Evolutionary conservation across 768 basidiomycete genomes (phyloP).

Genomic region (Phaeotremella skinneri): DNA sequence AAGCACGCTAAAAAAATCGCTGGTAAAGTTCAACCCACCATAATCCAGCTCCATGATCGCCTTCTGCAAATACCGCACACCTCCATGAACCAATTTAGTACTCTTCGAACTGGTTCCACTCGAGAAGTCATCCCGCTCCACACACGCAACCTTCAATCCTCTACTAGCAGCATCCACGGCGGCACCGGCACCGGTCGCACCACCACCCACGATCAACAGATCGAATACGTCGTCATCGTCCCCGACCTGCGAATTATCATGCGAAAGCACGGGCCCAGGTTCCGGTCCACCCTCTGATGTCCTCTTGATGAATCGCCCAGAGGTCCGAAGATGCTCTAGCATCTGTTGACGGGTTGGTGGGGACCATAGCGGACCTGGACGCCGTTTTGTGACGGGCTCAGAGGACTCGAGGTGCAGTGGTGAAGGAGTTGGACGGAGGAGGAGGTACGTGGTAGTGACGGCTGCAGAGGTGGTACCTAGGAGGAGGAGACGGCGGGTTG

Average conservation of each 20-base stretch:
- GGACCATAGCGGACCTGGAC: conserved; percentile 53
- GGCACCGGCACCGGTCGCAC: conserved; percentile 94
- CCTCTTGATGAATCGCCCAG: conserved; percentile 38
- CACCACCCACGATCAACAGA: conserved; percentile 82
- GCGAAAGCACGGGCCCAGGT: conserved; percentile 34
- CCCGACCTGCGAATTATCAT: conserved; percentile 32
- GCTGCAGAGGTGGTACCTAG: conserved; percentile 15
- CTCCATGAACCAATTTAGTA: conserved; percentile 97
- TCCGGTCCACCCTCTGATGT: conserved; percentile 33
- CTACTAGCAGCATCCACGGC: conserved; percentile 91
- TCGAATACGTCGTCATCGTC: conserved; percentile 65
- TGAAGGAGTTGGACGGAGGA: conserved; percentile 3
- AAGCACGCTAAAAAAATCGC: too few relatives aligned
- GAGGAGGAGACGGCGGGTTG: conserved; percentile 13
- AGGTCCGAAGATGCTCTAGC: conserved; percentile 49
- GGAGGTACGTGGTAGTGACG: conserved; percentile 15
- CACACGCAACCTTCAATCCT: conserved; percentile 86
- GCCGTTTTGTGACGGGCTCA: conserved; percentile 45
- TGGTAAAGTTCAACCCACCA: conserved; percentile 67
- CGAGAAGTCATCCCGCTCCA: conserved; percentile 88
- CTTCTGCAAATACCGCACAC: conserved; percentile 95
- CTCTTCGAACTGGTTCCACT: conserved; percentile 94
- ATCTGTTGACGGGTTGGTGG: conserved; percentile 52
- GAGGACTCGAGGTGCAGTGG: conserved; percentile 25
- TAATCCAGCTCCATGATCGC: conserved; percentile 94